These are phyloP conservation scores for Talaromyces stipitatus DNA, from an alignment of 495 filamentous ascomycete species.

Conservation along the genomic window DNA sequence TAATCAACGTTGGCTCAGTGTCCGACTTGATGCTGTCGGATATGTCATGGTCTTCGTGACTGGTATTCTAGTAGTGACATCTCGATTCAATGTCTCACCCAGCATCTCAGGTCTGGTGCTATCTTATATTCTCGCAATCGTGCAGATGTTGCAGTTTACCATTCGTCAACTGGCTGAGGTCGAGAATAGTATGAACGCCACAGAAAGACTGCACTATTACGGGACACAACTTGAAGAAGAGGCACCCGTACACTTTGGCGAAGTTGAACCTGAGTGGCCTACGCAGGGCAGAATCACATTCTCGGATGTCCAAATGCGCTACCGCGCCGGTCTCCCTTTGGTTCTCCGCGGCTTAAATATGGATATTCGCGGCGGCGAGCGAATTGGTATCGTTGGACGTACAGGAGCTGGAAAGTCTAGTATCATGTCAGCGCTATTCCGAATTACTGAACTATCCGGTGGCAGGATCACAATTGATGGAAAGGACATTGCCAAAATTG, in stretches of 20 bases:
- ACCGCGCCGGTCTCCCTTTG: slow-evolving; percentile 72
- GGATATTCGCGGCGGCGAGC: slow-evolving; percentile 74
- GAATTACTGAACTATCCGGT: slow-evolving; percentile 73
- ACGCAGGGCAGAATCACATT: slow-evolving; percentile 80
- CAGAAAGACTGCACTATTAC: slow-evolving; percentile 90
- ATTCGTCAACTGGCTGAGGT: slow-evolving; percentile 92
- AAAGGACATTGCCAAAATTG: slow-evolving; percentile 77
- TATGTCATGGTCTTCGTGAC: slow-evolving; percentile 76
- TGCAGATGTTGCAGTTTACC: slow-evolving; percentile 95
- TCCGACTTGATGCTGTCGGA: slow-evolving; percentile 77
- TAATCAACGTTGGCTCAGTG: slow-evolving; percentile 86
- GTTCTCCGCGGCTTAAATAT: slow-evolving; percentile 74
- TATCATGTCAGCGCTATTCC: slow-evolving; percentile 92
- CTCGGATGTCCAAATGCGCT: slow-evolving; percentile 83
- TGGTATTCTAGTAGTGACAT: slow-evolving; percentile 87
- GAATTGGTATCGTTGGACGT: slow-evolving; percentile 88
- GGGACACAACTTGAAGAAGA: slow-evolving; percentile 83
- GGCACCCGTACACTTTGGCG: slow-evolving; percentile 62
- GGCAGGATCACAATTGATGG: slow-evolving; percentile 88
- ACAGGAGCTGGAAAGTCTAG: slow-evolving; percentile 92
- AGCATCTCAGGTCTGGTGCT: slow-evolving; percentile 82
- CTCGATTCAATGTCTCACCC: slow-evolving; percentile 78
- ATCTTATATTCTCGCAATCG: slow-evolving; percentile 86
- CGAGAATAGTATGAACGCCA: slow-evolving; percentile 95
- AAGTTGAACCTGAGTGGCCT: slow-evolving; percentile 69